Conservation (phyloP, 306 rosid genomes). For the Alnus rubra region DNA sequence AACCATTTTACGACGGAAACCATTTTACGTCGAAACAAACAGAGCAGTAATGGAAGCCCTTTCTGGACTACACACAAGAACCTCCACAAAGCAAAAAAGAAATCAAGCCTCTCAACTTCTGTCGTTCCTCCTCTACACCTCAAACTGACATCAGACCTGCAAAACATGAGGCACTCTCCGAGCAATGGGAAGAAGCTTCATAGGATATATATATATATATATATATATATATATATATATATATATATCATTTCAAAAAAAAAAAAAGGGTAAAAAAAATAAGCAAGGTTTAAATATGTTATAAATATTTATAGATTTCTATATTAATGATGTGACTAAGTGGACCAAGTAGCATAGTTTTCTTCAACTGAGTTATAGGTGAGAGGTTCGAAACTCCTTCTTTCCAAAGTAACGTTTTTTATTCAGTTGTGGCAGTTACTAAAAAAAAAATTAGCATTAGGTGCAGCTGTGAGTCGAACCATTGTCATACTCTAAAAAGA, state of each 20-base stretch:
- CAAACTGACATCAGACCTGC: slow-evolving; percentile 44
- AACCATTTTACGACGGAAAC: no score
- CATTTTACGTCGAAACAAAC: no score
- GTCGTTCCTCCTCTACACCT: slow-evolving; percentile 17
- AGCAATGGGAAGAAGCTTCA: slow-evolving; percentile 8
- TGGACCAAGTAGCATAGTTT: no score
- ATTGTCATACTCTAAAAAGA: no score
- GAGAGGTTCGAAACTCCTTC: no score
- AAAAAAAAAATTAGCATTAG: no score
- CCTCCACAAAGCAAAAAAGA: slow-evolving; percentile 32
- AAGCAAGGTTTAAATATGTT: not conserved
- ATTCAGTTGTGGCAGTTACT: no score
- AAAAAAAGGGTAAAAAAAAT: not conserved
- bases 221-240: not conserved
- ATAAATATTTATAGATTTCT: not conserved
- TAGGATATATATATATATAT: not conserved
- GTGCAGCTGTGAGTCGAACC: no score
- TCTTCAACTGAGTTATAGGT: no score
- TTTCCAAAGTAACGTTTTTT: no score
- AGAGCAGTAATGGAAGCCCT: slow-evolving; percentile 38
- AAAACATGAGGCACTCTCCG: slow-evolving; percentile 22
- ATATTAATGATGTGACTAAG: no score
- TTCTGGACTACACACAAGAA: slow-evolving; percentile 10
- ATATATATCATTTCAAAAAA: not conserved
- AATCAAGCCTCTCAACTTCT: slow-evolving; percentile 24